Base-by-base conservation (phyloP, 768 basidiomycete genomes). In the Hygrophorus russula region DNA sequence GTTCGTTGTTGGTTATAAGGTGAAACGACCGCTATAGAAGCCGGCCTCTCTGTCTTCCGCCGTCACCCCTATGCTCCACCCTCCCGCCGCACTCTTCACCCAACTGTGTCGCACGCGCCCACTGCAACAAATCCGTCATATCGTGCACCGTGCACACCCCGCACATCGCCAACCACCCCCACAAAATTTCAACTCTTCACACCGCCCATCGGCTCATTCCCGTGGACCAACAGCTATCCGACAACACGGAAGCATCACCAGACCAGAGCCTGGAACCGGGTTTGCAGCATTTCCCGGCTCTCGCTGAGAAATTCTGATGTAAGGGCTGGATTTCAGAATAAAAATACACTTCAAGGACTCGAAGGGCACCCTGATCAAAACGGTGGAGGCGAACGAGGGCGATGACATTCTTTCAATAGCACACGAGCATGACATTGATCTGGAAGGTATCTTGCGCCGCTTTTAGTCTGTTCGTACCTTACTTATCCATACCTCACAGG, bases 401-500 rank as follows among this genome's bases (percentile, higher is more conserved):
- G 94, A 99, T 56, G 90, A 96, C 56, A 64, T 99, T 30, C 66
- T 99, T 28, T 79, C 80, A 17, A 69, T 99, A 43, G 92, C 93
- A 4, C 92, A 96, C 55, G 93, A 96, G 59, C 79, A 94, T 56
- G 94, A 98, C 53, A 77, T 99, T 43, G 94, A 98, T 58, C 70
- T 97, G 14, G 94, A 98, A 70, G 93, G 24, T 24, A 24, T 7
- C 4, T 24, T 24, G 24, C 24, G 24, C 24, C 24, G 24, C 24
- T 24, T 7, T 24, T 24, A 3, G 24, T 24, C 24, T 24, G 34
- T 43, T 28, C 41, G 36, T 34, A 41, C 20, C 34, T 31, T 24
- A 45, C 27, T 11, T 31, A 20, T 15, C 29, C 30, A 5, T 31
- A n/a, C 35, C 31, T 39, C 44, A 17, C 53, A 96, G 92, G 93